Base-by-base conservation (phyloP, 225 moss, liverwort and hornwort species). In the Climacium dendroides region DNA sequence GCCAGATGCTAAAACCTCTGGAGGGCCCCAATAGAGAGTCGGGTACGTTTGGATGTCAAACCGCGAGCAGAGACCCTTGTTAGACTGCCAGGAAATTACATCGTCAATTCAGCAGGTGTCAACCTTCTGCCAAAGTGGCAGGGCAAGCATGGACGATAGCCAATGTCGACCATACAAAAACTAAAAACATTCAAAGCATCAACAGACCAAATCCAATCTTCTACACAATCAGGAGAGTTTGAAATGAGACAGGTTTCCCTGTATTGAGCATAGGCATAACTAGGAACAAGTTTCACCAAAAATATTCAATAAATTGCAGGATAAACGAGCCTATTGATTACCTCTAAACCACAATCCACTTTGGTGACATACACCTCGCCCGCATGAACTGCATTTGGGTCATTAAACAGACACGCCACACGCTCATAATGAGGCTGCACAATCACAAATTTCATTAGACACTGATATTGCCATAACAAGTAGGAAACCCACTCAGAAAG, bases 341-440 rank as follows among this genome's bases (percentile, higher is more conserved):
- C 97, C 96, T 93, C 88, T 89, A 95, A 86, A 30, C 92, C 95
- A 88, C 97, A 97, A 90, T 97, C 91, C 87, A 97, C 96, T 93
- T 92, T 96, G 80, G 93, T 92, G 79, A 93, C 74, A 65, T 94
- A 92, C 85, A 97, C 91, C 81, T 95, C 95, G 62, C 93, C 95
- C 74, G 91, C 94, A 92, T 97, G 96, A 47, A 92, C 91, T 79
- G 95, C 93, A 86, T 96, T 94, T 58, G 89, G 91, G 30, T 93
- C 93, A 87, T 96, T 96, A 79, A 97, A 97, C 24, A 97, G 65
- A 81, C 92, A 85, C 41, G 96, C 97, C 84, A 97, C 90, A 77
- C 90, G 93, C 74, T 94, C 95, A 89, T 92, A 96, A 34, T 97
- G 95, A 70, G 97, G 94, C 95, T 97, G 95, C 90, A 91, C 82